phyloP scores from a whole-genome alignment of 306 rosid species.

The Pyrus betulifolia region DNA sequence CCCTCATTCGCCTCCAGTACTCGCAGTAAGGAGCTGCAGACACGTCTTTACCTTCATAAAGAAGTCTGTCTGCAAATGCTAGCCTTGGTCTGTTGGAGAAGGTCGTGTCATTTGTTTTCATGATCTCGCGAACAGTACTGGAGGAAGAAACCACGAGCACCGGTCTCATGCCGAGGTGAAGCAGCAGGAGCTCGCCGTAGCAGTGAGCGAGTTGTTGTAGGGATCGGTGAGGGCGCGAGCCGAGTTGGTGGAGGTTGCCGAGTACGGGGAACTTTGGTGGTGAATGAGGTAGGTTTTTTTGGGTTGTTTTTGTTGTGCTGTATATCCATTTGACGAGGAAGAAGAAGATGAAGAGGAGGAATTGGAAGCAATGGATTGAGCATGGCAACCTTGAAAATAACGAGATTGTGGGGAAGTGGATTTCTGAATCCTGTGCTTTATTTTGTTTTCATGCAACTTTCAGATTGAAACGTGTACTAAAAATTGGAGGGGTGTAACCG shows the following conservation, averaged over 20 bases:
- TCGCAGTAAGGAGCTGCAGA: neutral
- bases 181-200: neutral
- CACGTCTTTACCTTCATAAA: neutral
- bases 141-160: neutral
- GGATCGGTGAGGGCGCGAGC: neutral
- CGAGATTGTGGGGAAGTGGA: neutral
- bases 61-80: neutral
- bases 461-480: neutral
- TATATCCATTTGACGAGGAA: neutral
- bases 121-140: neutral
- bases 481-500: neutral
- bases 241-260: conserved; percentile 21
- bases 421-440: neutral
- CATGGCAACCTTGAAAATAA: neutral
- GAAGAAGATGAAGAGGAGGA: neutral
- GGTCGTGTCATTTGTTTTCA: neutral
- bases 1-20: neutral
- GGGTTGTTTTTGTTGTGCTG: neutral
- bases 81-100: neutral
- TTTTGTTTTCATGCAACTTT: neutral
- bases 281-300: conserved; percentile 7
- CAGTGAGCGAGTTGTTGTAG: neutral
- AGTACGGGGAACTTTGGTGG: conserved; percentile 9
- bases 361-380: neutral
- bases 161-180: neutral